Evolutionary conservation across 306 rosid genomes (phyloP).

Genomic region (Carpinus fangiana): DNA sequence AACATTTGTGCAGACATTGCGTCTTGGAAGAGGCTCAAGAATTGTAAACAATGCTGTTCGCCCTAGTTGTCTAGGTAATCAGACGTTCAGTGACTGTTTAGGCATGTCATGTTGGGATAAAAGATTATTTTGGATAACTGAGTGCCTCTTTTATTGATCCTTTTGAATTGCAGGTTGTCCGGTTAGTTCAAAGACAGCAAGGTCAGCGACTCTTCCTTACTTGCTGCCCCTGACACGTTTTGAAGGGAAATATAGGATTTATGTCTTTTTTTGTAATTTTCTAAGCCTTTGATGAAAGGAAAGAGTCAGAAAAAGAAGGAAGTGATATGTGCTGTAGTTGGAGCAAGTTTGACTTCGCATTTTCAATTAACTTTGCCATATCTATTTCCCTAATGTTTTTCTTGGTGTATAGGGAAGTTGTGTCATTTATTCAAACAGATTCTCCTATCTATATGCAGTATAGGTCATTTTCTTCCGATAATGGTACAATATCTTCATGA

Average conservation of each 20-base stretch:
- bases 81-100: not conserved
- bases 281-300: not conserved
- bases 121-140: constrained; percentile 1
- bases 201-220: constrained; percentile 20
- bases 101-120: not conserved
- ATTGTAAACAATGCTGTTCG: constrained; percentile 5
- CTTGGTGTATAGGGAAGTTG: constrained; percentile 28
- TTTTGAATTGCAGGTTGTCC: constrained; percentile 24
- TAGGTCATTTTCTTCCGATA: constrained; percentile 53
- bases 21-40: constrained; percentile 27
- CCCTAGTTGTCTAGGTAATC: constrained; percentile 23
- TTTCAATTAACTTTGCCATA: not conserved
- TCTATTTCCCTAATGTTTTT: not conserved
- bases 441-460: constrained; percentile 22
- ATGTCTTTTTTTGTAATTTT: not conserved
- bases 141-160: not conserved
- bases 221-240: not conserved
- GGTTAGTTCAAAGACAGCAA: constrained; percentile 14
- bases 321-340: not conserved
- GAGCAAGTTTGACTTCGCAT: not conserved
- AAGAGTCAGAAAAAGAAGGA: not conserved
- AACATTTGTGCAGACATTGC: constrained; percentile 14
- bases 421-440: constrained; percentile 25
- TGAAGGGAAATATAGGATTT: not conserved
- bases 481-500: constrained; percentile 35